phyloP scores from a whole-genome alignment of 768 basidiomycete genomes.

The Russula vinacea region DNA sequence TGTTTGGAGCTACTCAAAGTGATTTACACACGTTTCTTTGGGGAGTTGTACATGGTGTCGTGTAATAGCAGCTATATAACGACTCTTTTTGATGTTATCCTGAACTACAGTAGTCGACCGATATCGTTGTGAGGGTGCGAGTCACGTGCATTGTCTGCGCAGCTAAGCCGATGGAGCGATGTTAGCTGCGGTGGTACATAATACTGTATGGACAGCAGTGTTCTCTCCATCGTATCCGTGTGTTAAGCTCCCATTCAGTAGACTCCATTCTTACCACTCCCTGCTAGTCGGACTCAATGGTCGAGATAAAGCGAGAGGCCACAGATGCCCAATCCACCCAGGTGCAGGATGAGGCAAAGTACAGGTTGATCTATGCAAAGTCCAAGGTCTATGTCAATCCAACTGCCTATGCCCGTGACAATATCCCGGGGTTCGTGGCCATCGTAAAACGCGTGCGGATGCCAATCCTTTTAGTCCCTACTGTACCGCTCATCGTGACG shows the following conservation, averaged over 20 bases:
- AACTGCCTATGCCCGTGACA: conserved; percentile 86
- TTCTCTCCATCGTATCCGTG: conserved; percentile 15
- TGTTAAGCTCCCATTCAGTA: conserved; percentile 12
- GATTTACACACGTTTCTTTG: conserved; percentile 36
- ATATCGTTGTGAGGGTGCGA: background rate
- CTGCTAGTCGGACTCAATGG: conserved; percentile 58
- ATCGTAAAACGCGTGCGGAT: conserved; percentile 80
- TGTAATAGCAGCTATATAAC: conserved; percentile 21
- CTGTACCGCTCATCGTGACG: conserved; percentile 19
- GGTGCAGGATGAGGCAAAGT: conserved; percentile 54
- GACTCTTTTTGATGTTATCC: background rate
- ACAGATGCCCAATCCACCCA: conserved; percentile 28
- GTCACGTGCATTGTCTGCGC: conserved; percentile 2
- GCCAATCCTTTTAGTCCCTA: conserved; percentile 20
- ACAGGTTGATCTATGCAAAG: conserved; percentile 82
- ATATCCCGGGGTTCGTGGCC: conserved; percentile 90
- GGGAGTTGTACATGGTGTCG: conserved; percentile 11
- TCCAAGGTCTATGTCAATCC: conserved; percentile 96
- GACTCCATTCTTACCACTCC: background rate
- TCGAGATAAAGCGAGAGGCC: conserved; percentile 60
- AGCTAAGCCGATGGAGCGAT: background rate
- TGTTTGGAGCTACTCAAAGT: conserved; percentile 96
- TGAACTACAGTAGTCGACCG: background rate
- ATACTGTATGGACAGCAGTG: conserved; percentile 8
- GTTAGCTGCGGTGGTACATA: background rate